These are phyloP conservation scores for Jatropha curcas DNA, from an alignment of 345 rosid species.

Conservation along the genomic window DNA sequence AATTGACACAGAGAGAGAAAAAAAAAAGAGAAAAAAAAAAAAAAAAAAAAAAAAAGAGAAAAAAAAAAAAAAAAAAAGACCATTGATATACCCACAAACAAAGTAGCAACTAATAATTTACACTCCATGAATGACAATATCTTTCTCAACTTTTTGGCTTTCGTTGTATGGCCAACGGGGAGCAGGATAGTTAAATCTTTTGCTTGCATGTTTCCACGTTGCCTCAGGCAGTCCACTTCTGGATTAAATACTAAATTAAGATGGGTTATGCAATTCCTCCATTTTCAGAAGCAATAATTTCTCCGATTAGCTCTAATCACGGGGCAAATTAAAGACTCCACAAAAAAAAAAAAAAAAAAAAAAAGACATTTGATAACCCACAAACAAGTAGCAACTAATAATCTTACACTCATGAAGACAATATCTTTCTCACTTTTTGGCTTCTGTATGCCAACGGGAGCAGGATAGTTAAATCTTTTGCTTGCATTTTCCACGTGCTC, in stretches of 20 bases:
- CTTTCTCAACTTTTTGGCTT: conserved; percentile 59
- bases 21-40: no score
- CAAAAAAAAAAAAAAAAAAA: background rate
- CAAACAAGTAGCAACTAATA: background rate
- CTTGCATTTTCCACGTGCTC: conserved; percentile 19
- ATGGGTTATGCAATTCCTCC: conserved; percentile 78
- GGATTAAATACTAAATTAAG: conserved; percentile 66
- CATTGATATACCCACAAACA: background rate
- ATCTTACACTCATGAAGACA: conserved; percentile 75
- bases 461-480: conserved; percentile 51
- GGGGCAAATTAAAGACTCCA: conserved; percentile 62
- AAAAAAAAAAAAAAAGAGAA: no score
- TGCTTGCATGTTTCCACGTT: conserved; percentile 14
- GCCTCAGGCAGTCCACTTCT: conserved; percentile 50
- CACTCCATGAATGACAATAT: conserved; percentile 84
- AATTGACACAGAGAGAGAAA: background rate
- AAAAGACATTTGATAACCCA: background rate
- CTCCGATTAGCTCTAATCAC: conserved; percentile 57
- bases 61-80: background rate
- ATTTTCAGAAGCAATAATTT: conserved; percentile 54
- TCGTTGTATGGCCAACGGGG: conserved; percentile 29
- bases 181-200: conserved; percentile 49
- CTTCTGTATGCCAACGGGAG: conserved; percentile 30
- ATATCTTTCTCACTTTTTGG: conserved; percentile 67
- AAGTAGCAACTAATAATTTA: conserved; percentile 22